phyloP scores from a whole-genome alignment of 106 monocot species.

The Dendrobium catenatum region DNA sequence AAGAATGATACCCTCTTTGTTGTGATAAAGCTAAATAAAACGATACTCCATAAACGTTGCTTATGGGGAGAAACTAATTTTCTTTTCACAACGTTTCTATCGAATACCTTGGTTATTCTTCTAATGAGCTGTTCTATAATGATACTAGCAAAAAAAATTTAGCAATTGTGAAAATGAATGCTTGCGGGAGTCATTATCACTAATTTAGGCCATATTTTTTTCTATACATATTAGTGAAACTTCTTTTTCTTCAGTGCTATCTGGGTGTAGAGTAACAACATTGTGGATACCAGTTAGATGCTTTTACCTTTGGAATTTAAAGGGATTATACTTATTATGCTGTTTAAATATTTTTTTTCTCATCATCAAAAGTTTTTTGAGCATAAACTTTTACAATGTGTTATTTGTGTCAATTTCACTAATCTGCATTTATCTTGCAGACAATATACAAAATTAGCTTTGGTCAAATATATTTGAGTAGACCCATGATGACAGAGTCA shows the following conservation, averaged over 20 bases:
- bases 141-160: background rate
- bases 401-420: background rate
- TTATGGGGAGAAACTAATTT: background rate
- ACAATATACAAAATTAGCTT: slow-evolving; percentile 96
- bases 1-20: too few species aligned
- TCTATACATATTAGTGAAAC: background rate
- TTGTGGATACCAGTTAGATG: background rate
- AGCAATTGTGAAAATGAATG: background rate
- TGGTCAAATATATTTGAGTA: slow-evolving; percentile 91
- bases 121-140: background rate
- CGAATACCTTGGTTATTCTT: background rate
- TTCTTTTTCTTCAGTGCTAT: background rate
- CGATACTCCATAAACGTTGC: background rate
- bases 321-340: background rate
- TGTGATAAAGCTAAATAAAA: too few species aligned
- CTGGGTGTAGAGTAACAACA: background rate
- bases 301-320: background rate
- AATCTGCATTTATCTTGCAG: slow-evolving; percentile 20
- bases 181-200: background rate
- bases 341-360: background rate
- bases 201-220: background rate
- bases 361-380: too few species aligned
- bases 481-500: slow-evolving; percentile 96
- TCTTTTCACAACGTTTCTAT: background rate
- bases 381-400: background rate